Conservation (phyloP, 331 rosid species). For the Prunus yedoensis region DNA sequence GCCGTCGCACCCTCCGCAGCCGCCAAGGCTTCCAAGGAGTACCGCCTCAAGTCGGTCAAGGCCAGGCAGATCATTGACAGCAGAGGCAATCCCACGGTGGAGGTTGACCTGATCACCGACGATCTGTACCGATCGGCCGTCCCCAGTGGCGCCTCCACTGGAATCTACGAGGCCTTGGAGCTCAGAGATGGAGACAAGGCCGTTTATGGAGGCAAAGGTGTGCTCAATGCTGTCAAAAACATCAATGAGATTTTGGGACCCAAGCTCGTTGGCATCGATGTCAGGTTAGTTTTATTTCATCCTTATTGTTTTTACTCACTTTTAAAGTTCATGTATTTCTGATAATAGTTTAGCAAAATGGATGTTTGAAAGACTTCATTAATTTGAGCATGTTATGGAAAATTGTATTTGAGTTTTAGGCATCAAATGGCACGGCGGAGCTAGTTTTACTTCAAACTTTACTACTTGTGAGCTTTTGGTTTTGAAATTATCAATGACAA, state of each 20-base stretch:
- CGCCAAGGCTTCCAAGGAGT: constrained; percentile 35
- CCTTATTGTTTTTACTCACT: background rate
- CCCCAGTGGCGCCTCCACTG: constrained; percentile 97
- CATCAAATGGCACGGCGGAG: too few species aligned
- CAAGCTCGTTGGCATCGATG: constrained; percentile 81
- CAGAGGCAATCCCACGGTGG: constrained; percentile 95
- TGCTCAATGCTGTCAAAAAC: constrained; percentile 77
- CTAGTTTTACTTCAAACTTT: too few species aligned
- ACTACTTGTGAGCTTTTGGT: too few species aligned
- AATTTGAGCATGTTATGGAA: background rate
- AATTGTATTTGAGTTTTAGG: background rate
- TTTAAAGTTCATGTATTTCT: background rate
- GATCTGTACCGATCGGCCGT: constrained; percentile 87
- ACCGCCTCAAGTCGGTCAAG: constrained; percentile 63
- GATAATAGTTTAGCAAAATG: background rate
- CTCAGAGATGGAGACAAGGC: constrained; percentile 84
- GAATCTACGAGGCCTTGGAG: constrained; percentile 97
- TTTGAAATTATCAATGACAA: too few species aligned
- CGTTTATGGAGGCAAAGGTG: constrained; percentile 98
- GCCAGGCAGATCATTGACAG: constrained; percentile 97
- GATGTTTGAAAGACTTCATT: background rate
- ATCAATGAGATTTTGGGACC: constrained; percentile 79
- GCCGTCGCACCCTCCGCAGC: constrained; percentile 41
- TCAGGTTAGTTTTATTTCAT: constrained; percentile 45
- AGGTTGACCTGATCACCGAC: constrained; percentile 90